phyloP scores from a whole-genome alignment of 495 filamentous ascomycete genomes.

The Tuber calosporum region DNA sequence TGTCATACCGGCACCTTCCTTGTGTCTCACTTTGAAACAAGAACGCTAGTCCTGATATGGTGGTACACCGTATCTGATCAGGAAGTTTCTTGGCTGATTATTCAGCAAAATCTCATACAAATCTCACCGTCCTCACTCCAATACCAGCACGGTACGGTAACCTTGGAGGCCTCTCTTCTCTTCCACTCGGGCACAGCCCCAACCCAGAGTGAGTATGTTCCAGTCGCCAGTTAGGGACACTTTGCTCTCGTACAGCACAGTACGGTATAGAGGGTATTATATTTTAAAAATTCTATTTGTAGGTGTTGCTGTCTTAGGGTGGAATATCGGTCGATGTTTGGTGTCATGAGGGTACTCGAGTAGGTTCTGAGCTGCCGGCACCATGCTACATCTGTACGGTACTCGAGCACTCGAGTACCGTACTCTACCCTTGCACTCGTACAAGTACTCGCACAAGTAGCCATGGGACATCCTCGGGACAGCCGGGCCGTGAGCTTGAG shows the following conservation, averaged over 20 bases:
- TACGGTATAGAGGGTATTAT: too few species aligned
- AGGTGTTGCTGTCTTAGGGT: not conserved
- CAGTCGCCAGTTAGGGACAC: not conserved
- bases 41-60: not conserved
- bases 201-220: not conserved
- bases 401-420: too few species aligned
- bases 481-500: not conserved
- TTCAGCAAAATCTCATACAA: not conserved
- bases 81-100: not conserved
- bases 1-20: not conserved
- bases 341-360: not conserved
- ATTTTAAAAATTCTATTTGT: not conserved
- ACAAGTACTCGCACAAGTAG: too few species aligned
- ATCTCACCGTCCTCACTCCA: not conserved
- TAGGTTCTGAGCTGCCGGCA: not conserved
- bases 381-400: not conserved
- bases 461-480: not conserved
- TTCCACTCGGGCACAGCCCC: not conserved
- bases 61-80: not conserved
- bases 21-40: not conserved
- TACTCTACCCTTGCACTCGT: too few species aligned
- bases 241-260: too few species aligned
- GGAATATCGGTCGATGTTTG: not conserved
- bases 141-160: too few species aligned
- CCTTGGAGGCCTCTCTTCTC: not conserved